Evolutionary conservation across 345 rosid species (phyloP), one percentile per base, ranked within the genome.

Genomic region (Heritiera littoralis): DNA sequence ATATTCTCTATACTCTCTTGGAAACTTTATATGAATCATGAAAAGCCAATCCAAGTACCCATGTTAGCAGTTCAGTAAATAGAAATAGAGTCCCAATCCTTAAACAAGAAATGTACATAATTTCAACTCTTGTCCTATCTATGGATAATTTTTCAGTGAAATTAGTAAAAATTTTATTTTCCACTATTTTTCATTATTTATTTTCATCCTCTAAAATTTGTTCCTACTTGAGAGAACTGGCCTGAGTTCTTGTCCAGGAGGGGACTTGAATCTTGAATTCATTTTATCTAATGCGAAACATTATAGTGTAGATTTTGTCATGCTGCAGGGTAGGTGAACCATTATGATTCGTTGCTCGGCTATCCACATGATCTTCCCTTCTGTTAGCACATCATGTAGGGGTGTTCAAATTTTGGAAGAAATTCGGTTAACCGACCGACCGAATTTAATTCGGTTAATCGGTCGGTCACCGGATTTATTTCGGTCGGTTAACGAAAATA

Each of bases 261-360:
- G n/a, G 9, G 46, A n/a, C 49, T 66, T 66, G 70, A 69, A 46
- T 68, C 46, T 48, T 17, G 38, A 59, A 46, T 59, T 38, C 32
- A 38, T 69, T 78, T 68, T 35, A 35, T 48, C 80, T 46, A 48
- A 58, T 56, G 43, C 38, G 66, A 67, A 72, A 77, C 66, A 68
- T 69, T 60, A 38, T 41, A 58, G 51, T 38, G 61, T 76, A 52
- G 74, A 49, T 75, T 54, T 65, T 66, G 10, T 41, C 17, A 28
- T 23, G 46, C 79, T 80, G 15, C 69, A 69, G 79, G 84, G 85
- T 86, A 69, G 90, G 80, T 86, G 83, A 85, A 68, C 72, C 82
- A 72, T 83, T 75, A 78, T 49, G 70, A 66, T 64, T 55, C 48
- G 45, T 67, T 72, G 82, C 72, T 68, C 65, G 78, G 75, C 38